These are phyloP conservation scores for Curvularia verruculosa DNA, from an alignment of 2,329 filamentous ascomycete genomes.

Conservation along the genomic window DNA sequence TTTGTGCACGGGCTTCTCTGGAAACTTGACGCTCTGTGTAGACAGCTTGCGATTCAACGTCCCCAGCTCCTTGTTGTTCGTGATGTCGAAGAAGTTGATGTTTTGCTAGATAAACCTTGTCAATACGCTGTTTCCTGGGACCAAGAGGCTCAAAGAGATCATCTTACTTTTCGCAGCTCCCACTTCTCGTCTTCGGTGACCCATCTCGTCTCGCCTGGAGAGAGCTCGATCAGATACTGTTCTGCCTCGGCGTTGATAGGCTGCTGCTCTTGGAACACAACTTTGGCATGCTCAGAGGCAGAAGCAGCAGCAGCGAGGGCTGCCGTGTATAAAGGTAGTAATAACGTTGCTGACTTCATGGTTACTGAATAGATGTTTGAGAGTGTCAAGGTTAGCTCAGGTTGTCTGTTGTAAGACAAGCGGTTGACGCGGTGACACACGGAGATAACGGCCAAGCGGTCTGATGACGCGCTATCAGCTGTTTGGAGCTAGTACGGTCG, in stretches of 20 bases:
- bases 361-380: slow-evolving; percentile 11
- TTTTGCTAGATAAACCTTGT: slow-evolving; percentile 66
- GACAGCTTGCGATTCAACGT: slow-evolving; percentile 40
- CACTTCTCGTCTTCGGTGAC: slow-evolving; percentile 96
- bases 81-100: slow-evolving; percentile 93
- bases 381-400: background rate
- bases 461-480: background rate
- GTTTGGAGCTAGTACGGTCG: slow-evolving; percentile 9
- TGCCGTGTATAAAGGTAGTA: slow-evolving; percentile 43
- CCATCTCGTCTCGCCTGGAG: slow-evolving; percentile 82
- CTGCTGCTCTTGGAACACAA: slow-evolving; percentile 39
- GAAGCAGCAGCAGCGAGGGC: slow-evolving; percentile 36
- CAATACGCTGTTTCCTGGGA: slow-evolving; percentile 15
- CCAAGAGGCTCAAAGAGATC: background rate
- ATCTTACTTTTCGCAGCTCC: slow-evolving; percentile 78
- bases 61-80: slow-evolving; percentile 71
- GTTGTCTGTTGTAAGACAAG: slow-evolving; percentile 18
- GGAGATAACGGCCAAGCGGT: slow-evolving; percentile 15
- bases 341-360: slow-evolving; percentile 45
- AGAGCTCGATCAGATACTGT: slow-evolving; percentile 73
- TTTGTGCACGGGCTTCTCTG: slow-evolving; percentile 68
- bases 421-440: slow-evolving; percentile 14
- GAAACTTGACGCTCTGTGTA: slow-evolving; percentile 64
- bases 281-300: slow-evolving; percentile 35
- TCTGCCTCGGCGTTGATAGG: slow-evolving; percentile 38